These are phyloP conservation scores for Cladochytrium tenue DNA, from an alignment of 371 early-diverging fungal species.

Conservation along the genomic window DNA sequence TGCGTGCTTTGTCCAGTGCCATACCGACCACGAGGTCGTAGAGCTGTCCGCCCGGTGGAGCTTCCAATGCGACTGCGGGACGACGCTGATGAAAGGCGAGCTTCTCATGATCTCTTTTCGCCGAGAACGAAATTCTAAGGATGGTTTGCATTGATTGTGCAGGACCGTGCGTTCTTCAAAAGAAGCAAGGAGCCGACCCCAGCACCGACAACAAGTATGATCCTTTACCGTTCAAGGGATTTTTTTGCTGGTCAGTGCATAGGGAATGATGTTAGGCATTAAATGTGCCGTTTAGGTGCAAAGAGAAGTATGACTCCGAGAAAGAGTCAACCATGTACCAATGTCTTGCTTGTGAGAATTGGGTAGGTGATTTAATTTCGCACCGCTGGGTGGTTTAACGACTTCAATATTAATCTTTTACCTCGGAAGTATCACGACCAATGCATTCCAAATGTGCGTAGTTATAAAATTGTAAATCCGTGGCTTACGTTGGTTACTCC, in stretches of 20 bases:
- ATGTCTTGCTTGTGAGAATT: slow-evolving; percentile 83
- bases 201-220: slow-evolving; percentile 74
- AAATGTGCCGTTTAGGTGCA: too few relatives aligned
- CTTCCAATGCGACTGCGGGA: slow-evolving; percentile 85
- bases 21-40: slow-evolving; percentile 75
- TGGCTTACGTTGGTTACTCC: too few relatives aligned
- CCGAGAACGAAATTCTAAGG: too few relatives aligned
- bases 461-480: too few relatives aligned
- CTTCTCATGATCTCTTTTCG: too few relatives aligned
- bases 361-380: too few relatives aligned
- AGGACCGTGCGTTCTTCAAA: slow-evolving; percentile 3
- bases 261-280: too few relatives aligned
- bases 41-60: slow-evolving; percentile 81
- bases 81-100: slow-evolving; percentile 15
- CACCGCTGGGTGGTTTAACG: too few relatives aligned
- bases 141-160: too few relatives aligned
- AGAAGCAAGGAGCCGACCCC: slow-evolving; percentile 26
- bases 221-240: slow-evolving; percentile 72
- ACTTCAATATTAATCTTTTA: too few relatives aligned
- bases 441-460: too few relatives aligned
- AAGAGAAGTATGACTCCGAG: slow-evolving; percentile 23
- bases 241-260: slow-evolving; percentile 88
- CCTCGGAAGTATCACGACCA: too few relatives aligned
- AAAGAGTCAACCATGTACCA: slow-evolving; percentile 71
- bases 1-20: slow-evolving; percentile 49